These are phyloP conservation scores for Physaria fendleri DNA, from an alignment of 345 rosid species.

Conservation along the genomic window DNA sequence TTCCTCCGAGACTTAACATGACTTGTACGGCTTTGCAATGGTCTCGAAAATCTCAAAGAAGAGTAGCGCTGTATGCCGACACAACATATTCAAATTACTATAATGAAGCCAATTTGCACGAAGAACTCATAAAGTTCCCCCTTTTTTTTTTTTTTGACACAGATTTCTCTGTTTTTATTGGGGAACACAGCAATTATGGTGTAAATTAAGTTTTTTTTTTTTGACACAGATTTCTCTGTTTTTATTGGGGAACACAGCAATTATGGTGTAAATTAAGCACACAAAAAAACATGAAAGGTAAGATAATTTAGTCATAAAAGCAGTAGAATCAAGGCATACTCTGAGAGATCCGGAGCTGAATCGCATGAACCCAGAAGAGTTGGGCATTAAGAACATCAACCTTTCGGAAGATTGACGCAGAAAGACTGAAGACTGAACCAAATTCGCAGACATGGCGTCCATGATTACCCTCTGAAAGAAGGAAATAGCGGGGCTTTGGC, in stretches of 20 bases:
- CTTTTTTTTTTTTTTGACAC: background rate
- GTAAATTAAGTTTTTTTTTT: background rate
- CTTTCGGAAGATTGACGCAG: constrained; percentile 28
- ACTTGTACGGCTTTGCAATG: constrained; percentile 23
- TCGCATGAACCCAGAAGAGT: constrained; percentile 24
- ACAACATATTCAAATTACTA: background rate
- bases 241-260: background rate
- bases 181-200: background rate
- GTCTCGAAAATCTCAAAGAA: background rate
- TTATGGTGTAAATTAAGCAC: background rate
- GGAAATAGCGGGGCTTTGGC: constrained; percentile 9
- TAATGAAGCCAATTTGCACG: background rate
- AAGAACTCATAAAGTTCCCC: background rate
- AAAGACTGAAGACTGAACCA: constrained; percentile 30
- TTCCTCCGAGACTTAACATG: constrained; percentile 38
- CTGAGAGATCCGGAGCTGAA: constrained; percentile 28
- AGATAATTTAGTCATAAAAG: background rate
- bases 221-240: background rate
- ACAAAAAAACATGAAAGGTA: background rate
- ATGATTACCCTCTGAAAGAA: constrained; percentile 28
- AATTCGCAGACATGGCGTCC: constrained; percentile 39
- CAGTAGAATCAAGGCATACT: constrained; percentile 21
- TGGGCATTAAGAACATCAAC: constrained; percentile 29
- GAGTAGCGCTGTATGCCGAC: no score
- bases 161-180: background rate